These are phyloP conservation scores for Botrytis squamosa DNA, from an alignment of 2,329 filamentous ascomycete genomes.

Conservation along the genomic window DNA sequence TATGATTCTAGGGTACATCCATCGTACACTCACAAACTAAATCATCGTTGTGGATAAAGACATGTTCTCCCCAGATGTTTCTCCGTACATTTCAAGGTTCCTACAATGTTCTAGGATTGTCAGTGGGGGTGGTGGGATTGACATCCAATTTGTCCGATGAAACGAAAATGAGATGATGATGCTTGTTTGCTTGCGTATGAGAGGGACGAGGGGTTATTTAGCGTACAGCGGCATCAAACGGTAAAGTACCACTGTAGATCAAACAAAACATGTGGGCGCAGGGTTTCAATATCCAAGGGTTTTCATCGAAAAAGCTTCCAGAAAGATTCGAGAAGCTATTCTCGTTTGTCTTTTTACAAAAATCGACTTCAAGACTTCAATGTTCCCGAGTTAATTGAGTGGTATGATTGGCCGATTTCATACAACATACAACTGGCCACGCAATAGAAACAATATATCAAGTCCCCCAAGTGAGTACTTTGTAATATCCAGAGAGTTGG, in stretches of 20 bases:
- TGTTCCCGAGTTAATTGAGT: not conserved
- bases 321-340: constrained; percentile 13
- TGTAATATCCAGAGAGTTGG: not conserved
- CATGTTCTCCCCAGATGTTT: constrained; percentile 4
- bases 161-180: constrained; percentile 2
- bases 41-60: not conserved
- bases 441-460: not conserved
- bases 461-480: not conserved
- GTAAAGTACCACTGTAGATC: constrained; percentile 11
- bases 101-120: not conserved
- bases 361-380: not conserved
- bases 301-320: constrained; percentile 10
- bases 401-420: not conserved
- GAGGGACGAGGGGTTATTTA: not conserved
- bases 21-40: not conserved
- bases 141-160: not conserved
- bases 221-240: constrained; percentile 5
- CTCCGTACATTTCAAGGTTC: not conserved
- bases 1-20: not conserved
- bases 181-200: not conserved
- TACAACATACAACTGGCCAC: not conserved
- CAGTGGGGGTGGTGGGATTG: not conserved
- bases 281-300: constrained; percentile 6
- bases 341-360: not conserved
- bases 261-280: constrained; percentile 17